Conservation (phyloP, 352 stramenopile species). For the Phytopythium oedochilum region DNA sequence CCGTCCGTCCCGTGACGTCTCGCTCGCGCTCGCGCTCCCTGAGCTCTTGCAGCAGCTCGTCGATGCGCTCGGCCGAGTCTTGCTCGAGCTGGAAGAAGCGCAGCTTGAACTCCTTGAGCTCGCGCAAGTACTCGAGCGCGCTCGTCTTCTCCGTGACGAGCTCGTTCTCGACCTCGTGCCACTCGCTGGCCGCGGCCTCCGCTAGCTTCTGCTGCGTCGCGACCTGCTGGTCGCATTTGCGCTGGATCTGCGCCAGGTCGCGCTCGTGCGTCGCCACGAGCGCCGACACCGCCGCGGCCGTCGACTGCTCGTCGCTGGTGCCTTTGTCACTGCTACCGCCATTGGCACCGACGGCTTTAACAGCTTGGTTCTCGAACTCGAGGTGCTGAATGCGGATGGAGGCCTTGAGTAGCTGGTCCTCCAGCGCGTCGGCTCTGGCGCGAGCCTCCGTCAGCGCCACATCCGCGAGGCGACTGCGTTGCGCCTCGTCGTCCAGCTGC, state of each 20-base stretch:
- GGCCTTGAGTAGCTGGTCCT: slow-evolving; percentile 53
- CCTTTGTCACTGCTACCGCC: background rate
- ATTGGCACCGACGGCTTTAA: slow-evolving; percentile 17
- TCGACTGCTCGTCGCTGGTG: background rate
- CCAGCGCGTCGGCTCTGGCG: slow-evolving; percentile 14
- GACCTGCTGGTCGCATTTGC: slow-evolving; percentile 51
- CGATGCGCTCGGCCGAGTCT: slow-evolving; percentile 52
- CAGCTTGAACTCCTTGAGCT: slow-evolving; percentile 75
- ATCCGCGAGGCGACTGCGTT: slow-evolving; percentile 13
- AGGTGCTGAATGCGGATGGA: slow-evolving; percentile 55
- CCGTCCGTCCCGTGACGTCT: slow-evolving; percentile 12
- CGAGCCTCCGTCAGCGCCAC: slow-evolving; percentile 6
- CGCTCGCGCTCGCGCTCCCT: slow-evolving; percentile 41
- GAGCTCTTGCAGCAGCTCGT: slow-evolving; percentile 56
- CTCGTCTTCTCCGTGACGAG: slow-evolving; percentile 51
- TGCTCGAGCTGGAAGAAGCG: slow-evolving; percentile 61
- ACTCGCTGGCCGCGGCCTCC: slow-evolving; percentile 55
- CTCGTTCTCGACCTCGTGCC: slow-evolving; percentile 65
- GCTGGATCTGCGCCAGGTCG: slow-evolving; percentile 38
- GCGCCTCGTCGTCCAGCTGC: slow-evolving; percentile 35
- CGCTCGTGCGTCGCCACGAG: slow-evolving; percentile 37
- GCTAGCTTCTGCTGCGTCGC: slow-evolving; percentile 61
- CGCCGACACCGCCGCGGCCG: slow-evolving; percentile 14
- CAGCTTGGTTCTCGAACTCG: slow-evolving; percentile 53
- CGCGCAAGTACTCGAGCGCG: slow-evolving; percentile 42